Base-by-base conservation (phyloP, 2,329 filamentous ascomycete genomes). In the Chalaropsis ovoidea region DNA sequence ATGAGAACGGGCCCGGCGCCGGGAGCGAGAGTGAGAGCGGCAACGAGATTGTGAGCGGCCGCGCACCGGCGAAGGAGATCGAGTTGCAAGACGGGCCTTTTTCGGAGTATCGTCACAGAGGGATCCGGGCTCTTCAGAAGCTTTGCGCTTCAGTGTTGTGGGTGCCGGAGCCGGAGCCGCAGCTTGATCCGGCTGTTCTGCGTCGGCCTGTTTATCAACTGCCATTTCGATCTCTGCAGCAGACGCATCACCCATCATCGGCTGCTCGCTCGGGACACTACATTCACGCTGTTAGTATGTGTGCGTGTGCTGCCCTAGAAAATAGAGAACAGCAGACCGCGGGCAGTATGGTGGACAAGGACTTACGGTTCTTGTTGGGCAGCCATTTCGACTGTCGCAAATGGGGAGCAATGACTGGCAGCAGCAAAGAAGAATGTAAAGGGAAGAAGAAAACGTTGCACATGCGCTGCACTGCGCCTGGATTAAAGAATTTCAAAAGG, bases 121-220 rank as follows among this genome's bases (percentile, higher is more conserved):
- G 13, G 47, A 17, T 43, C 13, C 60, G 63, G 61, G 49, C n/a
- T 65, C 63, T 39, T 43, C 31, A 49, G 35, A 65, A 35, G 66
- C 66, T 39, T 65, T 65, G 66, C 66, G 66, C 63, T 67, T 67
- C 4, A 63, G 42, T 27, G 63, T 60, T 17, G 47, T 17, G 6
- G 27, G 19, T n/a, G 61, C 39, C 10, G 27, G 19, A 19, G 61
- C 39, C 10, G 27, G 19, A 19, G 24, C 31, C 10, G 52, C 15
- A 27, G 27, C 43, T 19, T 61, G 56, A 13, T 35, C 52, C 8
- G 35, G 11, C 42, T 31, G 39, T 31, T 62, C 42, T 11, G 31
- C 43, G 10, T 52, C 45, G 3, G 22, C 11, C 41, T 31, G 22
- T n/a, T 47, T 19, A 5, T 31, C 43, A 7, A n/a, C 15, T 5